Evolutionary conservation across 257 asterid genomes (phyloP), one percentile per base, ranked within the genome.

Genomic region (Rauvolfia tetraphylla): DNA sequence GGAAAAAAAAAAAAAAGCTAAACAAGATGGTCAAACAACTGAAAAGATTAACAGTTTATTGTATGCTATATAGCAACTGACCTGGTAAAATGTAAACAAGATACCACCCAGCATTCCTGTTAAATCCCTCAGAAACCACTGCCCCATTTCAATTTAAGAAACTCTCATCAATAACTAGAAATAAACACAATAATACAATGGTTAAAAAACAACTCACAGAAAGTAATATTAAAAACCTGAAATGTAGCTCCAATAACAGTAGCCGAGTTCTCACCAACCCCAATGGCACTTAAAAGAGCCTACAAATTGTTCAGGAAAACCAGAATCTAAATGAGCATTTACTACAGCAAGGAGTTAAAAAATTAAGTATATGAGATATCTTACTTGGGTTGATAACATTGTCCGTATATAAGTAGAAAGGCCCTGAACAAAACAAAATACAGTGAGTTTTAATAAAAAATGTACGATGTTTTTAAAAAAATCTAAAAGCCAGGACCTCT

Each of bases 281-380:
- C 99, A 20, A 95, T 92, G 12, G 99, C 99, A 88, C 97, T 92
- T 76, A 95, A 81, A 65, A 95, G 96, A 79, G 99, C 99, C 99
- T 95, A 76, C 48, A 86, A 54, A 72, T 63, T 72, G 49, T 75
- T 67, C 65, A 53, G 76, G 39, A 22, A 59, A 51, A 73, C 27
- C 62, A 54, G 11, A 36, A 63, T 38, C 34, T 72, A 22, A 33
- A 59, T 3, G 22, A 27, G n/a, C 51, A 73, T 75, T 48, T 48
- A 78, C 46, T 62, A 56, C 68, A 70, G 51, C 18, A 67, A 12
- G 75, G 73, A 25, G 27, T 44, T 25, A 72, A 54, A 48, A 63
- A 51, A 81, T 70, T 71, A 66, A 66, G 54, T 36, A 44, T 63
- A 57, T 29, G 57, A 66, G 57, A 78, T 62, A 69, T 74, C 80